These are phyloP conservation scores for Cercophora sp. DNA, from an alignment of 495 filamentous ascomycete species.

Conservation along the genomic window DNA sequence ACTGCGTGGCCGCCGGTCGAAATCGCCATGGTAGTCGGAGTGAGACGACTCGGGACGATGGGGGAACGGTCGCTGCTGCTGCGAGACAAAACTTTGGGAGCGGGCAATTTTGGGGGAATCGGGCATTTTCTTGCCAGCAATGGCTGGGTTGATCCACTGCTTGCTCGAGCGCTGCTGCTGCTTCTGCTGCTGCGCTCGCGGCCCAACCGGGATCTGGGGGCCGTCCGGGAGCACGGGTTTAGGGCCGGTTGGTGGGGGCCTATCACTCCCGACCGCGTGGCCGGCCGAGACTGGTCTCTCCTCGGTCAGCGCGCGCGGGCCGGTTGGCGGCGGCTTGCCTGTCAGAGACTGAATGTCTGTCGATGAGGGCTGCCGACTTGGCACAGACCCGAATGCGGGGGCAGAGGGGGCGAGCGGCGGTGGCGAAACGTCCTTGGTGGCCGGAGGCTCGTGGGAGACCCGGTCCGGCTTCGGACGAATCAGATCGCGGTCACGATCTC, in stretches of 20 bases:
- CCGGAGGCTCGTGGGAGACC: conserved; percentile 39
- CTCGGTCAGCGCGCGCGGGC: conserved; percentile 45
- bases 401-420: conserved; percentile 79
- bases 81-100: conserved; percentile 41
- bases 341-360: conserved; percentile 37
- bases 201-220: conserved; percentile 55
- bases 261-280: conserved; percentile 26
- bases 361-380: conserved; percentile 38
- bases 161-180: conserved; percentile 48
- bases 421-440: conserved; percentile 52
- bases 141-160: conserved; percentile 58
- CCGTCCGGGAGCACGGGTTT: conserved; percentile 50
- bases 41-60: conserved; percentile 32
- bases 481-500: conserved; percentile 38
- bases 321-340: conserved; percentile 48
- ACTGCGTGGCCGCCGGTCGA: conserved; percentile 40
- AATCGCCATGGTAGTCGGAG: conserved; percentile 39
- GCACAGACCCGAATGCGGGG: conserved; percentile 71
- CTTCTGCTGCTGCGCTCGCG: conserved; percentile 43
- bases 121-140: conserved; percentile 38
- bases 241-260: conserved; percentile 40
- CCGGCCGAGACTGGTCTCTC: conserved; percentile 41
- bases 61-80: conserved; percentile 35
- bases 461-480: conserved; percentile 42
- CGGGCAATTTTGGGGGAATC: conserved; percentile 43